Conservation (phyloP, 2,329 filamentous ascomycete genomes). For the Aureobasidium leucospermi region DNA sequence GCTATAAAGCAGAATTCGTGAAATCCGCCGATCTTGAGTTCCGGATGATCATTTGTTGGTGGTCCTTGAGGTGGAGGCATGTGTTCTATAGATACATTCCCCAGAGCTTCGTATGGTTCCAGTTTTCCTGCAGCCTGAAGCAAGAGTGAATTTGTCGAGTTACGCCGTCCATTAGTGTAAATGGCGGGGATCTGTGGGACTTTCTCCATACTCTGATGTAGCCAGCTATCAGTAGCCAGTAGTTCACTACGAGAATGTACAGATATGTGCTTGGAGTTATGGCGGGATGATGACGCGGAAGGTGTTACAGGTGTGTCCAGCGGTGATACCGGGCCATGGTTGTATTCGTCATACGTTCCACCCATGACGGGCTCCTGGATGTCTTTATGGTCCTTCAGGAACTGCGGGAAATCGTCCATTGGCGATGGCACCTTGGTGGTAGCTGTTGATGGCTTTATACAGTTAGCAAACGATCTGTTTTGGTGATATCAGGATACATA, state of each 20-base stretch:
- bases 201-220: slow-evolving; percentile 17
- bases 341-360: slow-evolving; percentile 1
- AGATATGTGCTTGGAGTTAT: slow-evolving; percentile 27
- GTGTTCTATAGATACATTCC: slow-evolving; percentile 15
- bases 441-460: neutral
- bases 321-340: slow-evolving; percentile 3
- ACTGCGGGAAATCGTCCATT: neutral
- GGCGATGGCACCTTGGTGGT: slow-evolving; percentile 8
- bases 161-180: slow-evolving; percentile 18
- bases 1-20: slow-evolving; percentile 21
- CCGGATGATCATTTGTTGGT: neutral
- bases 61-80: neutral
- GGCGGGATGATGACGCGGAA: slow-evolving; percentile 19
- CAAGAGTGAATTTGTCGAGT: slow-evolving; percentile 22
- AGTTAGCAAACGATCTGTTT: neutral
- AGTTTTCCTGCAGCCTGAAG: slow-evolving; percentile 15
- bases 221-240: slow-evolving; percentile 19
- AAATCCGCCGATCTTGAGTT: slow-evolving; percentile 18
- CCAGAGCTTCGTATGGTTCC: slow-evolving; percentile 16
- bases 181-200: slow-evolving; percentile 22
- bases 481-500: neutral
- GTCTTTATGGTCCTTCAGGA: slow-evolving; percentile 6
- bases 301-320: slow-evolving; percentile 11
- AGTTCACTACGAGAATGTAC: slow-evolving; percentile 25
- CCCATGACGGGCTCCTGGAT: slow-evolving; percentile 11